Evolutionary conservation across 2,329 filamentous ascomycete species (phyloP).

Genomic region (Colletotrichum eremochloae): DNA sequence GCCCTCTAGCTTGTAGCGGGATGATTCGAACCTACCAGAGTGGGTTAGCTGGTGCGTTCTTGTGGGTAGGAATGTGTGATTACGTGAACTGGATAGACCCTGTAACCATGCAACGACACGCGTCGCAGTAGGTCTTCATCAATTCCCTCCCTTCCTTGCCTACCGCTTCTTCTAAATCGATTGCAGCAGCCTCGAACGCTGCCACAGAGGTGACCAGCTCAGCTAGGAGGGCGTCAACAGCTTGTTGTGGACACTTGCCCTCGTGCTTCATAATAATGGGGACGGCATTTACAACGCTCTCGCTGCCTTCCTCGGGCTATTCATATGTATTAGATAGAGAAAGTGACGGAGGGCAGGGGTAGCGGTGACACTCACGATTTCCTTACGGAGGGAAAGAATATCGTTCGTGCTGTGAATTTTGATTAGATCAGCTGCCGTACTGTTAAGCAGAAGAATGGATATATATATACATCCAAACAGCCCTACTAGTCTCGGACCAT

Average conservation of each 20-base stretch:
- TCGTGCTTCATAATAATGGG: conserved; percentile 45
- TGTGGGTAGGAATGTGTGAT: conserved; percentile 29
- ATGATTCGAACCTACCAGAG: conserved; percentile 48
- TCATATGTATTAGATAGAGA: neutral
- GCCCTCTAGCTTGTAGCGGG: conserved; percentile 50
- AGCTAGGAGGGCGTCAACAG: conserved; percentile 41
- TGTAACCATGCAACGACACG: conserved; percentile 48
- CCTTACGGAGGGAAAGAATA: conserved; percentile 51
- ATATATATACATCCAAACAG: conserved; percentile 44
- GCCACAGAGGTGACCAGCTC: conserved; percentile 45
- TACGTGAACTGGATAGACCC: conserved; percentile 53
- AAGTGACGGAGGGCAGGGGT: neutral
- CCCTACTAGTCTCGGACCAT: conserved; percentile 46
- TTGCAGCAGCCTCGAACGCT: conserved; percentile 46
- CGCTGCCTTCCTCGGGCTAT: conserved; percentile 33
- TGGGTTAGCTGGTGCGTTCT: conserved; percentile 36
- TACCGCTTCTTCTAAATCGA: conserved; percentile 32
- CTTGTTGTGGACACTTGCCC: conserved; percentile 41
- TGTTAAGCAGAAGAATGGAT: neutral
- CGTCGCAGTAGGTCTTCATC: conserved; percentile 48
- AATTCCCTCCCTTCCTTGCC: conserved; percentile 5
- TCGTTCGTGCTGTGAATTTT: conserved; percentile 46
- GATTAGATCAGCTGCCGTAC: neutral
- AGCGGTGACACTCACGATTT: conserved; percentile 43
- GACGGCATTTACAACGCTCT: conserved; percentile 49